phyloP scores from a whole-genome alignment of 805 yeast genomes.

The Pichia phayaonensis region DNA sequence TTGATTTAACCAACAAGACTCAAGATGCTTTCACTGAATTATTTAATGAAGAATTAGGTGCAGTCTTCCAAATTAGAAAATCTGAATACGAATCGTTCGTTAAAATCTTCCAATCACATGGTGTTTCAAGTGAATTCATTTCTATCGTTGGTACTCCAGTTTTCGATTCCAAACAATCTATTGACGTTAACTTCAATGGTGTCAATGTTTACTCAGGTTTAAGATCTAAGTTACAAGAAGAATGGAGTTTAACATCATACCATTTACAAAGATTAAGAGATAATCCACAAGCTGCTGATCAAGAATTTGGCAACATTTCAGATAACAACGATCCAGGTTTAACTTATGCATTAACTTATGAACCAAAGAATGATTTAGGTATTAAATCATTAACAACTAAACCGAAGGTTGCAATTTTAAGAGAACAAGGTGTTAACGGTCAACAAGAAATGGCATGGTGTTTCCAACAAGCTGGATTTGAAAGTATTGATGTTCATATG shows the following conservation, averaged over 20 bases:
- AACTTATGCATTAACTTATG: slow-evolving; percentile 67
- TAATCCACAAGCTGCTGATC: slow-evolving; percentile 83
- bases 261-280: slow-evolving; percentile 88
- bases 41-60: slow-evolving; percentile 93
- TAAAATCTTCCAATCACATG: slow-evolving; percentile 46
- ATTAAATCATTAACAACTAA: slow-evolving; percentile 32
- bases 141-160: slow-evolving; percentile 65
- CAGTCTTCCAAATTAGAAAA: slow-evolving; percentile 78
- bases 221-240: slow-evolving; percentile 67
- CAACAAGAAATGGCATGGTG: slow-evolving; percentile 98
- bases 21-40: slow-evolving; percentile 40
- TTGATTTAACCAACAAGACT: slow-evolving; percentile 33
- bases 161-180: slow-evolving; percentile 37
- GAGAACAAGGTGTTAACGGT: slow-evolving; percentile 98
- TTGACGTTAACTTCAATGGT: slow-evolving; percentile 43
- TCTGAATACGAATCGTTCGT: slow-evolving; percentile 48
- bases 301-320: slow-evolving; percentile 65
- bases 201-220: slow-evolving; percentile 40
- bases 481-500: slow-evolving; percentile 94
- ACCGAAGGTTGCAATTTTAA: slow-evolving; percentile 91
- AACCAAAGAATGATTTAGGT: slow-evolving; percentile 44
- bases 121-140: slow-evolving; percentile 47
- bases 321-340: slow-evolving; percentile 91
- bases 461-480: slow-evolving; percentile 91
- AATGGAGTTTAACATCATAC: slow-evolving; percentile 85